Percentiles rank a stretch among this genome's conserved stretches.
Conservation (phyloP, 495 filamentous ascomycete genomes). For the Daldinia vernicosa region DNA sequence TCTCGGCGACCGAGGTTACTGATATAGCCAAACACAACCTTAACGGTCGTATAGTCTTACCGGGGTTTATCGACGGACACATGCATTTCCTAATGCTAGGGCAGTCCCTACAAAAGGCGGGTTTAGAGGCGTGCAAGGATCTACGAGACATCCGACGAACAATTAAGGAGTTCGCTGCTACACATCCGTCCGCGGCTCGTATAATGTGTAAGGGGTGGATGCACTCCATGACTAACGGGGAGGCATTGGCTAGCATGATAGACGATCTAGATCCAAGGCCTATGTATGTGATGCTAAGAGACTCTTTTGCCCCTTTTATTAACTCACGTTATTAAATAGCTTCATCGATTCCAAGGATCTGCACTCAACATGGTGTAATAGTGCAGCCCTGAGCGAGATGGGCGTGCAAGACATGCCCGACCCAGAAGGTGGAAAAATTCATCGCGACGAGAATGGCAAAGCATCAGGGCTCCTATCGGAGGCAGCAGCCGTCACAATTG, state of each 20-base stretch:
- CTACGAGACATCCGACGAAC: slow-evolving; percentile 62
- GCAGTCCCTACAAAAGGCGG: slow-evolving; percentile 65
- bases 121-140: slow-evolving; percentile 62
- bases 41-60: slow-evolving; percentile 59
- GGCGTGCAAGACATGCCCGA: slow-evolving; percentile 57
- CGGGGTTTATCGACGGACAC: slow-evolving; percentile 72
- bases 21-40: slow-evolving; percentile 56
- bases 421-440: slow-evolving; percentile 65
- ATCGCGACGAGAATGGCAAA: slow-evolving; percentile 61
- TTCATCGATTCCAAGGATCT: slow-evolving; percentile 70
- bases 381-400: slow-evolving; percentile 62
- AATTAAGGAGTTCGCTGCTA: slow-evolving; percentile 60
- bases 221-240: slow-evolving; percentile 63
- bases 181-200: slow-evolving; percentile 59
- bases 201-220: slow-evolving; percentile 70
- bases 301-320: not conserved
- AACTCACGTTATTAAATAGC: not conserved
- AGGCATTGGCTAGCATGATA: slow-evolving; percentile 62
- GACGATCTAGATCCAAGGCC: slow-evolving; percentile 67
- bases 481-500: slow-evolving; percentile 63
- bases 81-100: slow-evolving; percentile 70
- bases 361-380: slow-evolving; percentile 71
- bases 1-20: slow-evolving; percentile 44
- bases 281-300: slow-evolving; percentile 43
- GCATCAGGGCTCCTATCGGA: slow-evolving; percentile 67